Evolutionary conservation across 768 basidiomycete genomes (phyloP).

Genomic region (Termitomyces sp.): DNA sequence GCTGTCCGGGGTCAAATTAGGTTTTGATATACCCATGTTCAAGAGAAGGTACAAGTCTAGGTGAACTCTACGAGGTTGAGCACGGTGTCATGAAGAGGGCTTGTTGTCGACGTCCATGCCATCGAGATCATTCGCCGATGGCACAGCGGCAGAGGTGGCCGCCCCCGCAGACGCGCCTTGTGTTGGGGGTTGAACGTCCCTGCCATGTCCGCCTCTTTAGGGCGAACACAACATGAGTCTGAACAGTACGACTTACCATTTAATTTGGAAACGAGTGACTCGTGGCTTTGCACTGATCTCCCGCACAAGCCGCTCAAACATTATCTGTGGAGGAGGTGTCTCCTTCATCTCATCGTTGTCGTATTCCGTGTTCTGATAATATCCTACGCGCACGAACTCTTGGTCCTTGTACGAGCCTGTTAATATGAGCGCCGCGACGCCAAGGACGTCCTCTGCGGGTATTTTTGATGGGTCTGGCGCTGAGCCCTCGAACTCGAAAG

Average conservation of each 20-base stretch:
- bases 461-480: conserved; percentile 82
- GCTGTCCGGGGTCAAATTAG: background rate
- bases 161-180: conserved; percentile 47
- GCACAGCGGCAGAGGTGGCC: conserved; percentile 67
- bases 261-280: conserved; percentile 90
- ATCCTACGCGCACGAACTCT: conserved; percentile 98
- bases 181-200: conserved; percentile 59
- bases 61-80: background rate
- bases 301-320: conserved; percentile 76
- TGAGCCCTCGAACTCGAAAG: conserved; percentile 92
- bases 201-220: conserved; percentile 17
- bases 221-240: background rate
- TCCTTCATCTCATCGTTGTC: conserved; percentile 91
- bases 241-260: conserved; percentile 49
- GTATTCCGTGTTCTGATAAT: conserved; percentile 99
- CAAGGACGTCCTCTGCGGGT: conserved; percentile 85
- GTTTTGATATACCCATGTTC: background rate
- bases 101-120: conserved; percentile 26
- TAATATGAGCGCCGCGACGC: conserved; percentile 94
- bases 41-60: background rate
- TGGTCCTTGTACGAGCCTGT: conserved; percentile 96
- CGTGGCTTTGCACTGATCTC: conserved; percentile 90
- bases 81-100: conserved; percentile 16
- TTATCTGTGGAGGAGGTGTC: conserved; percentile 58
- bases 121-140: conserved; percentile 65